These are phyloP conservation scores for Orbilia quercus DNA, from an alignment of 2,329 filamentous ascomycete genomes.

Conservation along the genomic window DNA sequence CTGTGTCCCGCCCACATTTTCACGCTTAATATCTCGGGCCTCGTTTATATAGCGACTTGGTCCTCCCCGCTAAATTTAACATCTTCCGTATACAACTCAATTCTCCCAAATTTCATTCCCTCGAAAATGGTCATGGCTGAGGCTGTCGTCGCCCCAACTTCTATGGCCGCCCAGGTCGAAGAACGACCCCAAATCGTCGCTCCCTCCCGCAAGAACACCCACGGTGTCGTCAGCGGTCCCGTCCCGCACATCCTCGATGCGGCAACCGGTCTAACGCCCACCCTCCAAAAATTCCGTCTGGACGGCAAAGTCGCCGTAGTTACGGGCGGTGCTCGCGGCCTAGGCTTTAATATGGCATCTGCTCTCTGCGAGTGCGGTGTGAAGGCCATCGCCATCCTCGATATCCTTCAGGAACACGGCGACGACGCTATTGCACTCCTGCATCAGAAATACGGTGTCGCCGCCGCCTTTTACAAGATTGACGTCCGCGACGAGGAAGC, in stretches of 20 bases:
- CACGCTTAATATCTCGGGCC: slow-evolving; percentile 35
- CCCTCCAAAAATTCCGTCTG: slow-evolving; percentile 76
- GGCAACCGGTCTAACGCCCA: slow-evolving; percentile 68
- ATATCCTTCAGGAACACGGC: slow-evolving; percentile 79
- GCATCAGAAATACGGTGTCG: slow-evolving; percentile 77
- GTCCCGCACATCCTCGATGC: slow-evolving; percentile 68
- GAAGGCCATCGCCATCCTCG: slow-evolving; percentile 78
- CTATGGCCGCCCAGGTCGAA: slow-evolving; percentile 2
- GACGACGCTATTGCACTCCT: slow-evolving; percentile 76
- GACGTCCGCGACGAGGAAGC: slow-evolving; percentile 78
- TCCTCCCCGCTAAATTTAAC: not conserved
- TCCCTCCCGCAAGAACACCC: slow-evolving; percentile 66
- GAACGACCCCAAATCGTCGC: slow-evolving; percentile 58
- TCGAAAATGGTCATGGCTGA: slow-evolving; percentile 53
- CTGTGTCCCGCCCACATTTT: slow-evolving; percentile 15
- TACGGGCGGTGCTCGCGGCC: slow-evolving; percentile 79
- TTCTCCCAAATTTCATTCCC: not conserved
- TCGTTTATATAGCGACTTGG: slow-evolving; percentile 19
- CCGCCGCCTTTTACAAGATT: slow-evolving; percentile 80
- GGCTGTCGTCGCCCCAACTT: slow-evolving; percentile 31
- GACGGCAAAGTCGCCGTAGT: slow-evolving; percentile 77
- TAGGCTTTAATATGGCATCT: slow-evolving; percentile 82
- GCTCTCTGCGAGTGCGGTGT: slow-evolving; percentile 81
- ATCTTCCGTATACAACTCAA: too few relatives aligned
- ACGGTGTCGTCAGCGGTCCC: slow-evolving; percentile 68